These are phyloP conservation scores for Colletotrichum sp. DNA, from an alignment of 2,329 filamentous ascomycete species.

Conservation along the genomic window DNA sequence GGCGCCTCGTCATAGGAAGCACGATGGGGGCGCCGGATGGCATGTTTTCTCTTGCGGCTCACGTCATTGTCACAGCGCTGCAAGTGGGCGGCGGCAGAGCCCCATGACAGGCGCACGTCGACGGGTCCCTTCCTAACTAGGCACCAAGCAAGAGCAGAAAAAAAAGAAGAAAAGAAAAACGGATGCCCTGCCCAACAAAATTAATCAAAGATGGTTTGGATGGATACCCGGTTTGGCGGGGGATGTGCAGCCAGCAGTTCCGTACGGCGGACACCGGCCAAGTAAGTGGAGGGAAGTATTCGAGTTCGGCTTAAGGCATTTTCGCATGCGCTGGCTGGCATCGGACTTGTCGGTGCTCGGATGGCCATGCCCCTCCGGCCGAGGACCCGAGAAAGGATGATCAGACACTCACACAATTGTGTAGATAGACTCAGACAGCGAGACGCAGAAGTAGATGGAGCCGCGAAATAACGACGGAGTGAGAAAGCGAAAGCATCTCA, in stretches of 20 bases:
- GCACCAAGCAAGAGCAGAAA: not conserved
- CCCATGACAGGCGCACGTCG: not conserved
- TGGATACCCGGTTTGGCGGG: not conserved
- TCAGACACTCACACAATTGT: not conserved
- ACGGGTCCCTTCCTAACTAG: not conserved
- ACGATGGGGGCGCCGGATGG: not conserved
- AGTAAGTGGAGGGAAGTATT: not conserved
- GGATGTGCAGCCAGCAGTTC: not conserved
- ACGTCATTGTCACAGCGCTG: conserved; percentile 5
- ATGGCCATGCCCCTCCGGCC: not conserved
- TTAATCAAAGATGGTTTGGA: not conserved
- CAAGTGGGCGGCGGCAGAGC: not conserved
- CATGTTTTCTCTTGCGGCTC: conserved; percentile 18
- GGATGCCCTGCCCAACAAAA: not conserved
- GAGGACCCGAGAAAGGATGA: not conserved
- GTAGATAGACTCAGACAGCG: not conserved
- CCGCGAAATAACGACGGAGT: not conserved
- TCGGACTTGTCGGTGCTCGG: conserved; percentile 3
- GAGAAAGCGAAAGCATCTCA: conserved; percentile 4
- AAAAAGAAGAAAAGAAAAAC: not conserved
- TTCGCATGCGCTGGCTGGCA: not conserved
- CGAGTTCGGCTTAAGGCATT: not conserved
- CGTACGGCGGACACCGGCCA: not conserved
- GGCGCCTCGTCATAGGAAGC: not conserved
- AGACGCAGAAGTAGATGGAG: not conserved